Percentiles rank a stretch among this genome's conserved stretches.
Conservation (phyloP, 768 basidiomycete genomes). For the Paxillus involutus region DNA sequence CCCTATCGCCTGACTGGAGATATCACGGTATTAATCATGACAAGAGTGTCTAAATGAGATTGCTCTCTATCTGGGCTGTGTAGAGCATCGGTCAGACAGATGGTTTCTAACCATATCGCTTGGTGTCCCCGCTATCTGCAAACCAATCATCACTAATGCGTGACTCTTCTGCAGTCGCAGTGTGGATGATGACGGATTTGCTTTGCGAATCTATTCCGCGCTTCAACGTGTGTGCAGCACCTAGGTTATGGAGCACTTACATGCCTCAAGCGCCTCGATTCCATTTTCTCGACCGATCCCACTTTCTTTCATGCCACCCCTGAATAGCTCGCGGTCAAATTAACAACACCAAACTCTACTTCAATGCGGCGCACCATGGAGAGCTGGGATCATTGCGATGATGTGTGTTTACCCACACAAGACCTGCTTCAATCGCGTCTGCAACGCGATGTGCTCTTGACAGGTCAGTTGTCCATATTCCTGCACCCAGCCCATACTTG, state of each 20-base stretch:
- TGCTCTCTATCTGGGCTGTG: too few relatives aligned
- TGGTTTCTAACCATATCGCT: constrained; percentile 59
- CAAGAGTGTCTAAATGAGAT: too few relatives aligned
- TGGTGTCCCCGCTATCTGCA: constrained; percentile 50
- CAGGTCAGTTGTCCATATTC: constrained; percentile 76
- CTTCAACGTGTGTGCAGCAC: constrained; percentile 1
- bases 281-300: constrained; percentile 89
- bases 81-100: not conserved
- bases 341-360: not conserved
- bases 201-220: constrained; percentile 68
- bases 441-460: constrained; percentile 77
- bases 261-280: constrained; percentile 74
- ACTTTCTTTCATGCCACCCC: constrained; percentile 91
- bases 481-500: constrained; percentile 80
- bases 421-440: constrained; percentile 64
- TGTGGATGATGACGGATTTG: constrained; percentile 79
- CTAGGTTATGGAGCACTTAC: constrained; percentile 38
- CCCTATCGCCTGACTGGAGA: not conserved
- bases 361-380: constrained; percentile 57
- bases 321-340: constrained; percentile 25
- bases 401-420: constrained; percentile 89
- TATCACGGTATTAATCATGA: constrained; percentile 1
- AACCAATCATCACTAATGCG: constrained; percentile 76
- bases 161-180: constrained; percentile 60
- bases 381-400: constrained; percentile 89